A percentile compares a stretch with the other conserved stretches of the same genome.
Conservation (phyloP, 805 yeast genomes). For the Starmerella ratchasimensis region DNA sequence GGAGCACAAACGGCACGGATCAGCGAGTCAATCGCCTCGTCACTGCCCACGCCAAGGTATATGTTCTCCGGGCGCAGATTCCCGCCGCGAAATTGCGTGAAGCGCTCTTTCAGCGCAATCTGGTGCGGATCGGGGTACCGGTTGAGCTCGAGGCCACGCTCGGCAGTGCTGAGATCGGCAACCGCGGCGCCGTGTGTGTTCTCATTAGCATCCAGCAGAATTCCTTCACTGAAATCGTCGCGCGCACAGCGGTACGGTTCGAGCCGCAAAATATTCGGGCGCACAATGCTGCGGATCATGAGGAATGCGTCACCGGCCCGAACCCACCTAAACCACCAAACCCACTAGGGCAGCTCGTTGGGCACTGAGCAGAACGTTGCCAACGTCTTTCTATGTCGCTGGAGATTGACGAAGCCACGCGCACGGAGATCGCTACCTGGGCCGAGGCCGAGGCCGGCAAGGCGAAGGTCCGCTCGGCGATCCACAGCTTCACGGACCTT, state of each 20-base stretch:
- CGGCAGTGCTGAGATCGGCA: constrained; percentile 32
- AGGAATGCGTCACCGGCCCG: too few species aligned
- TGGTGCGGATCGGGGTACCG: constrained; percentile 98
- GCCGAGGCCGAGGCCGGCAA: constrained; percentile 73
- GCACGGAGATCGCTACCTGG: constrained; percentile 60
- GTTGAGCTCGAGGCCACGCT: constrained; percentile 47
- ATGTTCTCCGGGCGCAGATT: constrained; percentile 50
- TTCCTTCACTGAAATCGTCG: constrained; percentile 83
- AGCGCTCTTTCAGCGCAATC: constrained; percentile 51
- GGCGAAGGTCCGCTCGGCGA: constrained; percentile 62
- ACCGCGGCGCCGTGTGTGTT: constrained; percentile 86
- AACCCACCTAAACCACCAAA: not conserved
- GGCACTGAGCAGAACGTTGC: too few species aligned
- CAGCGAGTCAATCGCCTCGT: constrained; percentile 82
- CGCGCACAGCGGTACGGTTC: constrained; percentile 95
- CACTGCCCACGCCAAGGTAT: constrained; percentile 94
- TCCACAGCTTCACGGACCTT: constrained; percentile 77
- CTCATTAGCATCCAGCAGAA: constrained; percentile 88
- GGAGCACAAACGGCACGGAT: constrained; percentile 78
- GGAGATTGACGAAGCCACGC: constrained; percentile 51
- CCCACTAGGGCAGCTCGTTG: not conserved
- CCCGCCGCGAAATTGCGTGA: constrained; percentile 57
- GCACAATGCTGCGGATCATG: constrained; percentile 38
- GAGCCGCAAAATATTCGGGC: constrained; percentile 71
- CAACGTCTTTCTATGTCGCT: constrained; percentile 16